Conservation (phyloP, 345 rosid species). For the Salix caprea region DNA sequence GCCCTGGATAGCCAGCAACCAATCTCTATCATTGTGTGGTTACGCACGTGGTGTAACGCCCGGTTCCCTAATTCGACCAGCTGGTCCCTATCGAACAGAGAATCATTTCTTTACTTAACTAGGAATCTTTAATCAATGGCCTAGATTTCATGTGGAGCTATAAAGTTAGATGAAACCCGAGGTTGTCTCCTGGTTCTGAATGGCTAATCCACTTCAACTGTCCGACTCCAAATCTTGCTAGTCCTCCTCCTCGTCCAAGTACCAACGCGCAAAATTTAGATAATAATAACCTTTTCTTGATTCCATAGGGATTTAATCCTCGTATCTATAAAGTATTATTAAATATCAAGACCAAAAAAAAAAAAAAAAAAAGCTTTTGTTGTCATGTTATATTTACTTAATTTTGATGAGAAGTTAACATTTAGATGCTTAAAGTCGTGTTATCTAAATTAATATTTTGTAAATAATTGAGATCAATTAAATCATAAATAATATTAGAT, state of each 20-base stretch:
- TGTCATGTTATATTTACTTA: neutral
- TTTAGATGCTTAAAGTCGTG: neutral
- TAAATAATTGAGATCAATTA: neutral
- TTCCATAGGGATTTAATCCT: too few species aligned
- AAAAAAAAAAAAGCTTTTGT: too few species aligned
- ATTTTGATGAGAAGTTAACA: neutral
- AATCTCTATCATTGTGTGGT: slow-evolving; percentile 12
- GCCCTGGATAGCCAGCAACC: neutral
- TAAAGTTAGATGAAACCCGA: neutral
- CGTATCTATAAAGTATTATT: too few species aligned
- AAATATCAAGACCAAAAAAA: too few species aligned
- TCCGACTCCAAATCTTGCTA: neutral
- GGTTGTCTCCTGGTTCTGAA: neutral
- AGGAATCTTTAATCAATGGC: neutral
- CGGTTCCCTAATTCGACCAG: slow-evolving; percentile 15
- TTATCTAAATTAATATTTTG: neutral
- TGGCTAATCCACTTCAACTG: neutral
- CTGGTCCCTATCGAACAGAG: slow-evolving; percentile 10
- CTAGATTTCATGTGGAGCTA: neutral
- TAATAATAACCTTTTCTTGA: too few species aligned
- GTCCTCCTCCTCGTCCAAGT: neutral
- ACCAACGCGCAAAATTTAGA: too few species aligned
- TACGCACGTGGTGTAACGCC: slow-evolving; percentile 35
- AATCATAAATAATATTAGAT: neutral
- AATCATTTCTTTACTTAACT: neutral